A percentile compares a stretch with the other conserved stretches of the same genome.
Evolutionary conservation across 495 filamentous ascomycete species (phyloP).

Genomic region (Aspergillus asperescens): DNA sequence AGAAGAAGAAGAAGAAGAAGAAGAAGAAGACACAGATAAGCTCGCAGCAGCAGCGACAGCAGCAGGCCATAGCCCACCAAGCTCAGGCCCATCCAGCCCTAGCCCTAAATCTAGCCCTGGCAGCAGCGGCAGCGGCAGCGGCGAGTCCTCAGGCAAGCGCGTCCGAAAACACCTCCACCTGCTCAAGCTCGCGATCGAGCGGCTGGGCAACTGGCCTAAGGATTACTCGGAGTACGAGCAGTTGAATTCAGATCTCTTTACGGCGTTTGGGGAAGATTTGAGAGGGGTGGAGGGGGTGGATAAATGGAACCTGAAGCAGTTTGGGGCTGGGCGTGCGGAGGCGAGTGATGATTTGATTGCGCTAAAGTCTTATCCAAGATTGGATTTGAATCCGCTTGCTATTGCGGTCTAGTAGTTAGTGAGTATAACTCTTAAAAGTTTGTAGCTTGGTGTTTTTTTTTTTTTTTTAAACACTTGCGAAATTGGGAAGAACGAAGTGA

Average conservation of each 20-base stretch:
- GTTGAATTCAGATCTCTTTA: conserved; percentile 18
- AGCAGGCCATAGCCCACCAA: too few species aligned
- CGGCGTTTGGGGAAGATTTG: conserved; percentile 24
- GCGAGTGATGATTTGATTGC: too few species aligned
- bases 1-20: too few species aligned
- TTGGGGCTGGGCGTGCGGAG: conserved; percentile 30
- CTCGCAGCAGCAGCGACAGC: too few species aligned
- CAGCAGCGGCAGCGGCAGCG: conserved; percentile 9
- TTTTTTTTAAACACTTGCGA: too few species aligned
- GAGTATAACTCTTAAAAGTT: too few species aligned
- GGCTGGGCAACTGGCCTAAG: conserved; percentile 38
- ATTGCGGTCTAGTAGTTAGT: too few species aligned
- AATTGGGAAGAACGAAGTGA: too few species aligned
- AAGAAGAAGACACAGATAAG: conserved; percentile 26
- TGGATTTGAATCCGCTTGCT: too few species aligned
- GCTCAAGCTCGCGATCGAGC: conserved; percentile 37
- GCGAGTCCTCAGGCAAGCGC: conserved; percentile 17
- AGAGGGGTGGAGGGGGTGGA: conserved; percentile 34
- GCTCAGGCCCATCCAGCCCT: conserved; percentile 15
- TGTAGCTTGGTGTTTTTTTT: too few species aligned
- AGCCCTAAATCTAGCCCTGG: conserved; percentile 11
- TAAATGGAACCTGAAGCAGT: conserved; percentile 38
- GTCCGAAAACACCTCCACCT: conserved; percentile 32
- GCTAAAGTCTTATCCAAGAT: too few species aligned
- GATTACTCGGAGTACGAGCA: conserved; percentile 33